Evolutionary conservation across 306 rosid species (phyloP).

Genomic region (Cucumis sativus): DNA sequence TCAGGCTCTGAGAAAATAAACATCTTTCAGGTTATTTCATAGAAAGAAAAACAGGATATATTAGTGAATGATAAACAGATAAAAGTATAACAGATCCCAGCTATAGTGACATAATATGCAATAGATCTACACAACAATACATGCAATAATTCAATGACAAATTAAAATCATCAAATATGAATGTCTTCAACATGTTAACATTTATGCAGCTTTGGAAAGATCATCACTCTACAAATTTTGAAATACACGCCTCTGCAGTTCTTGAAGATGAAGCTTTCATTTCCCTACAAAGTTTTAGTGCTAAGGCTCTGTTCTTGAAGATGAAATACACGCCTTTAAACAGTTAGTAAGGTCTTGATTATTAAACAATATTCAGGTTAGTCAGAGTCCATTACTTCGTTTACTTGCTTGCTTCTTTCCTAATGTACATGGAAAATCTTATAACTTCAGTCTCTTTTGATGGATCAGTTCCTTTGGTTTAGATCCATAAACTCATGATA

Average conservation of each 20-base stretch:
- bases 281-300: not conserved
- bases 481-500: not conserved
- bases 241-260: not conserved
- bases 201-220: not conserved
- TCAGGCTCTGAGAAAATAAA: conserved; percentile 66
- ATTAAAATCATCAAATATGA: not conserved
- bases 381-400: not conserved
- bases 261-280: not conserved
- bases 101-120: not conserved
- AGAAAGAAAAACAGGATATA: not conserved
- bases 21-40: not conserved
- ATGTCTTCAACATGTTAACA: not conserved
- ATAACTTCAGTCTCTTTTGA: no score
- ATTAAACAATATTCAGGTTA: not conserved
- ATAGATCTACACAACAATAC: not conserved
- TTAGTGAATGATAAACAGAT: not conserved
- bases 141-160: not conserved
- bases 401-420: not conserved
- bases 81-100: not conserved
- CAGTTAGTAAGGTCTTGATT: not conserved
- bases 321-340: not conserved
- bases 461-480: not conserved
- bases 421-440: not conserved
- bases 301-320: not conserved
- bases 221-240: not conserved